phyloP scores from a whole-genome alignment of 805 yeast genomes.

The Zygosaccharomyces pseudorouxii region DNA sequence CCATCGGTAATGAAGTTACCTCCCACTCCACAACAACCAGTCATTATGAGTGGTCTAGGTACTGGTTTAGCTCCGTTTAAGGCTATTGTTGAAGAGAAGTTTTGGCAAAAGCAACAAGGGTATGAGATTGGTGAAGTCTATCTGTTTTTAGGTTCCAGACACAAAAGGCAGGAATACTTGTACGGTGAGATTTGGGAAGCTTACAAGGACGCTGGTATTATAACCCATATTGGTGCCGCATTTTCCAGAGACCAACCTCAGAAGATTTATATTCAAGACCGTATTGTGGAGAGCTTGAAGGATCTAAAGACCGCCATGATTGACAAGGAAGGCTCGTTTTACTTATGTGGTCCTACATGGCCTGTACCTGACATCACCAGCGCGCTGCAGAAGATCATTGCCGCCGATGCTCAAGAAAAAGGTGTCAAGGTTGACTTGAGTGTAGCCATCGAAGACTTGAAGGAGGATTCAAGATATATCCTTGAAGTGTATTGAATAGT shows the following conservation, averaged over 20 bases:
- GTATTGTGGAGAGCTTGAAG: constrained; percentile 70
- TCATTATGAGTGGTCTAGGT: constrained; percentile 95
- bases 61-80: constrained; percentile 98
- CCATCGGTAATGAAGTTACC: constrained; percentile 98
- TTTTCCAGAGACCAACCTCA: constrained; percentile 96
- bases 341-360: constrained; percentile 98
- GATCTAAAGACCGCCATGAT: constrained; percentile 77
- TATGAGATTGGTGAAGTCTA: constrained; percentile 82
- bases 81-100: constrained; percentile 93
- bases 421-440: constrained; percentile 69
- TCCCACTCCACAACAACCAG: constrained; percentile 78
- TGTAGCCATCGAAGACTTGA: constrained; percentile 84
- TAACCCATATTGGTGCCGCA: constrained; percentile 96
- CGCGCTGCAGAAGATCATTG: constrained; percentile 77
- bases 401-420: constrained; percentile 59
- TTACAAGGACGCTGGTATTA: constrained; percentile 81
- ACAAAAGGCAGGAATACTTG: constrained; percentile 88
- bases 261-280: constrained; percentile 92
- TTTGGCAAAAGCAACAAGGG: constrained; percentile 90
- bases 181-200: constrained; percentile 99
- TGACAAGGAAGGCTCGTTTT: constrained; percentile 78
- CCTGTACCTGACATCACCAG: constrained; percentile 96
- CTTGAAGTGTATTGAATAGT: constrained; percentile 77
- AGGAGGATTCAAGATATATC: constrained; percentile 87
- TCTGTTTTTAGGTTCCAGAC: constrained; percentile 90